Percentiles rank a stretch among this genome's conserved stretches.
phyloP scores from a whole-genome alignment of 2,329 filamentous ascomycete species.

The Claviceps spartinae region DNA sequence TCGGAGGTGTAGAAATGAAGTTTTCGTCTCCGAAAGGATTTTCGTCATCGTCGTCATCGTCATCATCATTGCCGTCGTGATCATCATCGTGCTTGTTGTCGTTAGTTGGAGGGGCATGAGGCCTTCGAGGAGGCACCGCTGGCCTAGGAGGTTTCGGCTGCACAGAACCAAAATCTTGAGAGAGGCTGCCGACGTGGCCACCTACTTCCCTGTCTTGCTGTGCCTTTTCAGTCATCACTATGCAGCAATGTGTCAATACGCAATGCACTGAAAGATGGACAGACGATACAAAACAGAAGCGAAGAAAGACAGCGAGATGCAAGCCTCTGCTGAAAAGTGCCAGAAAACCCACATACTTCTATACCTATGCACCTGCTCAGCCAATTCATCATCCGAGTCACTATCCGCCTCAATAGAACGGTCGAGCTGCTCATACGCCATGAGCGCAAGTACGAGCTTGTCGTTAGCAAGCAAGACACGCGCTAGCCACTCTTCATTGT shows the following conservation, averaged over 20 bases:
- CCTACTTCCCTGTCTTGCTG: constrained; percentile 25
- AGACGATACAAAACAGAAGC: constrained; percentile 6
- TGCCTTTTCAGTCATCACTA: constrained; percentile 40
- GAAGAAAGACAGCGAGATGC: constrained; percentile 7
- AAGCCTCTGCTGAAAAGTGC: not conserved
- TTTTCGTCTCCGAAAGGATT: constrained; percentile 81
- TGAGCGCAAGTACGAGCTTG: constrained; percentile 82
- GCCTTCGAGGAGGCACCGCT: not conserved
- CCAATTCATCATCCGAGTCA: constrained; percentile 54
- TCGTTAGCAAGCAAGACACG: constrained; percentile 89
- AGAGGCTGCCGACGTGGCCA: constrained; percentile 20
- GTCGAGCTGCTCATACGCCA: constrained; percentile 90
- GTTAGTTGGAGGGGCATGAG: constrained; percentile 6
- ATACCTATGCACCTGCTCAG: constrained; percentile 53
- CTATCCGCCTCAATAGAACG: constrained; percentile 66
- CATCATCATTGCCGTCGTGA: constrained; percentile 59
- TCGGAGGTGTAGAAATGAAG: constrained; percentile 34
- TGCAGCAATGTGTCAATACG: not conserved
- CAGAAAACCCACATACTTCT: constrained; percentile 27
- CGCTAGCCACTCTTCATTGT: constrained; percentile 84
- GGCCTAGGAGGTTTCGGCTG: constrained; percentile 29
- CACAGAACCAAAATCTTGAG: constrained; percentile 23
- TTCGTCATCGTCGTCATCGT: constrained; percentile 63
- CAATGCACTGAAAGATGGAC: not conserved
- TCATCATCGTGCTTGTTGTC: constrained; percentile 24